Percentiles rank a stretch among this genome's conserved stretches.
Conservation (phyloP, 1,284 basidiomycete genomes). For the Melampsora americana region DNA sequence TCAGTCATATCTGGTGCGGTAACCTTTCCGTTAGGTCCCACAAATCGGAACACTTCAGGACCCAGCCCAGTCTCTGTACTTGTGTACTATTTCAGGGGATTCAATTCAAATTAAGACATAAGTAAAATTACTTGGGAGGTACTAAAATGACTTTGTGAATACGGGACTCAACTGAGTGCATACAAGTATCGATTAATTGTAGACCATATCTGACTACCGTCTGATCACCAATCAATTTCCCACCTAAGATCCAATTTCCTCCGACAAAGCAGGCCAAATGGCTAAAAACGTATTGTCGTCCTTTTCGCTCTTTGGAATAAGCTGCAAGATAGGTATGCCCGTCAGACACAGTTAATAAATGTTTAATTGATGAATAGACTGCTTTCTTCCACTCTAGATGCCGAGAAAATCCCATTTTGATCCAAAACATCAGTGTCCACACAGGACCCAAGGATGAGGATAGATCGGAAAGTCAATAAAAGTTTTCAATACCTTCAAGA, state of each 20-base stretch:
- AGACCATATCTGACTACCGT: slow-evolving; percentile 15
- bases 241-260: slow-evolving; percentile 42
- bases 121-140: not conserved
- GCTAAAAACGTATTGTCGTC: slow-evolving; percentile 4
- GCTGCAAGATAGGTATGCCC: slow-evolving; percentile 20
- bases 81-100: slow-evolving; percentile 16
- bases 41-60: slow-evolving; percentile 36
- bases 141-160: not conserved
- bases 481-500: slow-evolving; percentile 3
- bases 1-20: not conserved
- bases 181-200: slow-evolving; percentile 23
- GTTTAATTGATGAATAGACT: slow-evolving; percentile 31
- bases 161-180: slow-evolving; percentile 26
- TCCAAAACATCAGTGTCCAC: not conserved
- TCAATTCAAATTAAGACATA: not conserved
- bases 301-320: not conserved
- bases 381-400: slow-evolving; percentile 28
- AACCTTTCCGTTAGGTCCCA: slow-evolving; percentile 22
- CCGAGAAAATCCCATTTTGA: not conserved
- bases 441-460: not conserved
- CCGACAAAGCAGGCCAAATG: slow-evolving; percentile 43
- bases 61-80: slow-evolving; percentile 39
- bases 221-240: slow-evolving; percentile 26
- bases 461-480: not conserved
- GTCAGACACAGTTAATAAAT: slow-evolving; percentile 19